Base-by-base conservation (phyloP, 2,329 filamentous ascomycete species). In the Fusarium graminum region DNA sequence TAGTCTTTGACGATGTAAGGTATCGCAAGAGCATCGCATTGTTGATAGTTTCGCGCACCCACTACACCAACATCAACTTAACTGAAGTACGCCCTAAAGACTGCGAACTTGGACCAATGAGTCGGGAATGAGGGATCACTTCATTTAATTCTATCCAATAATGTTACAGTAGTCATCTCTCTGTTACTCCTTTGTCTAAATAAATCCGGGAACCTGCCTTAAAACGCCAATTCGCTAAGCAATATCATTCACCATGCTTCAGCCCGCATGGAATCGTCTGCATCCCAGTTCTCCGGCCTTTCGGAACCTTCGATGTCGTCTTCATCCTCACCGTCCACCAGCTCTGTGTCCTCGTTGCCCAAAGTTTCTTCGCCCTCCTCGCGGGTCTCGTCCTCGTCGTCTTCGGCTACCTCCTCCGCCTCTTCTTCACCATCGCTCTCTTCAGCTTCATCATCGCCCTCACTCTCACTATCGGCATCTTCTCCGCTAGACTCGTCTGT, bases 391-490 rank as follows among this genome's bases (percentile, higher is more conserved):
- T 58, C 52, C 10, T 39, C 57, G 12, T 65, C 56, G 11, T 65
- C 58, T 9, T 61, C 59, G 13, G 60, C 70, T 11, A 57, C 63
- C 14, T 72, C 65, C 12, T 67, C 69, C 0, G 60, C 59, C 29
- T 65, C 60, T 22, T 70, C 63, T 26, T 65, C 65, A 0, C 58
- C 63, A 1, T 73, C 61, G 1, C 67, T 70, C 38, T 69, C 56
- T n/a, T 70, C 62, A 11, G 49, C 62, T 42, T 59, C 54, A 1
- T 76, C 75, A 11, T 77, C 76, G 2, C 74, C 78, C 30, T 76
- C 77, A 41, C 72, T 75, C 49, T 78, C 77, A 41, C 72, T 75
- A 22, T 78, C 77, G 1, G 74, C 75, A 3, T 79, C 77, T 45
- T 77, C 77, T 19, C 76, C 76, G 32, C 76, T 77, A 6, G 55